A percentile compares a stretch with the other conserved stretches of the same genome.
phyloP scores from a whole-genome alignment of 805 yeast species.

The Debaryomyces hansenii region DNA sequence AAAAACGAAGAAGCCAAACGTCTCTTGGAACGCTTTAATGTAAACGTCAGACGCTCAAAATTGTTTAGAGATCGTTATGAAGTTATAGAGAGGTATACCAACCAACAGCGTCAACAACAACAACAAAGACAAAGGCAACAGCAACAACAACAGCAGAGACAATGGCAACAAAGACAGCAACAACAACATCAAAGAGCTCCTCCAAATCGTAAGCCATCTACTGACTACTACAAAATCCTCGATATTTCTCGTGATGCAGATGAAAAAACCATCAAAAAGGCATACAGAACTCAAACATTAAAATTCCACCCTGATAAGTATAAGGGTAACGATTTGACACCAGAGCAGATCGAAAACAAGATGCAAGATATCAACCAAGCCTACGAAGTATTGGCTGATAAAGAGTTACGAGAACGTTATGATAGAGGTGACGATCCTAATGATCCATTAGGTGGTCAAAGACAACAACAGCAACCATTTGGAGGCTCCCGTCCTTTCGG shows the following conservation, averaged over 20 bases:
- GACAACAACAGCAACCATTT: slow-evolving; percentile 10
- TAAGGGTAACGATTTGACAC: slow-evolving; percentile 60
- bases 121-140: slow-evolving; percentile 41
- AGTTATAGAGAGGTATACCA: slow-evolving; percentile 26
- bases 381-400: slow-evolving; percentile 77
- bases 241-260: slow-evolving; percentile 69
- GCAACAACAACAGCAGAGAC: slow-evolving; percentile 48
- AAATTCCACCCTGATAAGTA: slow-evolving; percentile 93
- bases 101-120: slow-evolving; percentile 25
- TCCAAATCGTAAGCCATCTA: slow-evolving; percentile 39
- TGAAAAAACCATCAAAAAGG: slow-evolving; percentile 71
- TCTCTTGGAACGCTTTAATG: slow-evolving; percentile 31
- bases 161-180: slow-evolving; percentile 42
- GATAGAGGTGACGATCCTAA: slow-evolving; percentile 63
- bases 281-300: slow-evolving; percentile 75
- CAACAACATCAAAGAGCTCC: slow-evolving; percentile 24
- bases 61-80: slow-evolving; percentile 34
- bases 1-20: slow-evolving; percentile 40
- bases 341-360: slow-evolving; percentile 70
- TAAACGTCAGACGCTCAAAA: slow-evolving; percentile 39
- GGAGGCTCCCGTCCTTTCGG: slow-evolving; percentile 5
- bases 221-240: slow-evolving; percentile 79
- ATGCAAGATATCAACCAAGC: slow-evolving; percentile 95
- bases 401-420: slow-evolving; percentile 61
- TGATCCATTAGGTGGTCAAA: slow-evolving; percentile 24